Evolutionary conservation across 495 filamentous ascomycete species (phyloP).

Genomic region (Pseudoneurospora amorphoporcata): DNA sequence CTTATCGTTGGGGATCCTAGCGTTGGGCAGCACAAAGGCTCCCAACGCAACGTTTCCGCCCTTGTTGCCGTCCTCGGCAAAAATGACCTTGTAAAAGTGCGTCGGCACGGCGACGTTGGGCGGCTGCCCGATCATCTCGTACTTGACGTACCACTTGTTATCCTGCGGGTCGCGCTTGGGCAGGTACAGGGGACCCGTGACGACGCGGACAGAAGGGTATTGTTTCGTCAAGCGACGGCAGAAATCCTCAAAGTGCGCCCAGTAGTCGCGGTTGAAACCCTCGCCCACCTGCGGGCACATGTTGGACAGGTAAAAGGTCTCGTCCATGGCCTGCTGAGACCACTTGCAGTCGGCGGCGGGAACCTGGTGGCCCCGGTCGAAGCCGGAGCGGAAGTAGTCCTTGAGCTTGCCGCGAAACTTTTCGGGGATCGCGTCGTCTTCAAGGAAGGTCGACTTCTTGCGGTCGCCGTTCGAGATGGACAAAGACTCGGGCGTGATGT

Average conservation of each 20-base stretch:
- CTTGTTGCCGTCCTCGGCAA: constrained; percentile 70
- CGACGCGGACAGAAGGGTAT: constrained; percentile 85
- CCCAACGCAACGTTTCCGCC: constrained; percentile 77
- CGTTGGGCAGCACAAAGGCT: constrained; percentile 93
- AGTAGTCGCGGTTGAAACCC: constrained; percentile 97
- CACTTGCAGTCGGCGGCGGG: constrained; percentile 95
- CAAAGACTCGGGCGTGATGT: constrained; percentile 88
- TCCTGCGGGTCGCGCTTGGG: constrained; percentile 65
- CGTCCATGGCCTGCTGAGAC: constrained; percentile 87
- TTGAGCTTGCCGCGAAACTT: constrained; percentile 82
- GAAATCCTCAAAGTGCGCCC: constrained; percentile 97
- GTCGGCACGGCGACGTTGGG: constrained; percentile 94
- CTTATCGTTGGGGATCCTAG: constrained; percentile 76
- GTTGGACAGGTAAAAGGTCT: constrained; percentile 83
- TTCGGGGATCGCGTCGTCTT: constrained; percentile 68
- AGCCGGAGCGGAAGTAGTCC: constrained; percentile 90
- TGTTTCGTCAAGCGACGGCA: constrained; percentile 65
- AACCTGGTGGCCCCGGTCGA: constrained; percentile 96
- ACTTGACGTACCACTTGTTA: constrained; percentile 87
- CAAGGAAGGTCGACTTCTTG: constrained; percentile 69
- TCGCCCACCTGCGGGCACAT: constrained; percentile 98
- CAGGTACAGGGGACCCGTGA: constrained; percentile 90
- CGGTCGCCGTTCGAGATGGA: constrained; percentile 66
- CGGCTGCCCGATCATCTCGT: constrained; percentile 93
- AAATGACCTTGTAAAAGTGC: constrained; percentile 98